Evolutionary conservation across 257 asterid species (phyloP), one percentile per base, ranked within the genome.

Genomic region (Striga asiatica): DNA sequence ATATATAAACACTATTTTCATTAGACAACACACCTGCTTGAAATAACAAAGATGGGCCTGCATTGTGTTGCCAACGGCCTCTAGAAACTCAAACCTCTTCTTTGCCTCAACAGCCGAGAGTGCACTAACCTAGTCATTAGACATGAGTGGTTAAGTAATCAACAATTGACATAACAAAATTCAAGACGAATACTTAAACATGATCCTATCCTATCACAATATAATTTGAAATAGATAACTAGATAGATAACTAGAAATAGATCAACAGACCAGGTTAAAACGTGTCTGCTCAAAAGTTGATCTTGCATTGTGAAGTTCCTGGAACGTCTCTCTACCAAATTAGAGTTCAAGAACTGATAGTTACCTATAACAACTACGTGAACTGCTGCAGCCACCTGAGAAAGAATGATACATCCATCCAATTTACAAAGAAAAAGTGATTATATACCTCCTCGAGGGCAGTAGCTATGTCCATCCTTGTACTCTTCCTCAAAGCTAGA

Each of bases 271-370:
- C 98, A 91, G 84, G 75, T 78, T 80, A 67, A 91, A 86, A 61
- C 98, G 98, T 18, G 98, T 71, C 67, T 84, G 81, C 80, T 91
- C 98, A 66, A 91, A 91, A 54, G 75, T 62, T 56, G 79, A 80
- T 74, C 98, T 82, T 54, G 95, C 83, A 74, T 72, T 81, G 77
- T 86, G 78, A 74, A 86, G 91, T 86, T 91, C 98, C 98, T 87
- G 95, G 93, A 85, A 89, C 72, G 81, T 78, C 92, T 81, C 95
- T 80, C 94, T 83, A 83, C 76, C 86, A 83, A 78, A 83, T 83
- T 86, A 86, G 96, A 76, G 60, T 77, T 83, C 71, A 74, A 79
- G 60, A 71, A 66, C 70, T 65, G 69, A 79, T 70, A 78, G 78
- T 81, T 68, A 86, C 85, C 88, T 68, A 70, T 70, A 69, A 54